These are phyloP conservation scores for Ophiostoma fasciatum DNA, from an alignment of 2,329 filamentous ascomycete species.

Conservation along the genomic window DNA sequence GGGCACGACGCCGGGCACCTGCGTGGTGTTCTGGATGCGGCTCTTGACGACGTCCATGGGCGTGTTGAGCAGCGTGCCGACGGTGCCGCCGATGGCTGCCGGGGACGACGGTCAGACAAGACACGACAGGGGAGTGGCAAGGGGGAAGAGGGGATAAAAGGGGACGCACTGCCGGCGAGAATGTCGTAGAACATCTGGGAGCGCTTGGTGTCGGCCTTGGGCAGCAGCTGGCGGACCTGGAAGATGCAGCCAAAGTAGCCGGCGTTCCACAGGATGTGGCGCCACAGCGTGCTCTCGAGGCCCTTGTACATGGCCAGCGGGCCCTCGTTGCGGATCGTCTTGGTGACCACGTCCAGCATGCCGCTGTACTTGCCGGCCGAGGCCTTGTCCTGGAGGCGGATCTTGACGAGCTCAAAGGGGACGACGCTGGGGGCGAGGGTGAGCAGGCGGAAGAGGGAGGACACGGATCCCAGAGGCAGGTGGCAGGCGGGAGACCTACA, in stretches of 20 bases:
- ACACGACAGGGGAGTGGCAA: too few relatives aligned
- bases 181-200: conserved; percentile 78
- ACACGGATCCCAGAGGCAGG: too few relatives aligned
- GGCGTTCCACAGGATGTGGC: conserved; percentile 75
- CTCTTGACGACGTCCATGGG: conserved; percentile 77
- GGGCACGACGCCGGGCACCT: conserved; percentile 61
- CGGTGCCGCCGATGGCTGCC: conserved; percentile 60
- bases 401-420: conserved; percentile 97
- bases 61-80: conserved; percentile 84
- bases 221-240: conserved; percentile 78
- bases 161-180: conserved; percentile 47
- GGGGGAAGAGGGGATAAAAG: too few relatives aligned
- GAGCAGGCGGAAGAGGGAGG: too few relatives aligned
- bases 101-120: not conserved
- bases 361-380: conserved; percentile 78
- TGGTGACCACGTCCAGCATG: conserved; percentile 63
- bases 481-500: conserved; percentile 11
- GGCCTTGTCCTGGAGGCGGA: conserved; percentile 88
- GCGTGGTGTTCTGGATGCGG: conserved; percentile 86
- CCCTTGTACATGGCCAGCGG: conserved; percentile 87
- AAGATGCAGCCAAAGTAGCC: conserved; percentile 98
- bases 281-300: conserved; percentile 91
- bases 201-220: conserved; percentile 64
- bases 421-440: conserved; percentile 57
- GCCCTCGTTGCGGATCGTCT: conserved; percentile 38